Base-by-base conservation (phyloP, 2,329 filamentous ascomycete species). In the Botrytis cinerea region DNA sequence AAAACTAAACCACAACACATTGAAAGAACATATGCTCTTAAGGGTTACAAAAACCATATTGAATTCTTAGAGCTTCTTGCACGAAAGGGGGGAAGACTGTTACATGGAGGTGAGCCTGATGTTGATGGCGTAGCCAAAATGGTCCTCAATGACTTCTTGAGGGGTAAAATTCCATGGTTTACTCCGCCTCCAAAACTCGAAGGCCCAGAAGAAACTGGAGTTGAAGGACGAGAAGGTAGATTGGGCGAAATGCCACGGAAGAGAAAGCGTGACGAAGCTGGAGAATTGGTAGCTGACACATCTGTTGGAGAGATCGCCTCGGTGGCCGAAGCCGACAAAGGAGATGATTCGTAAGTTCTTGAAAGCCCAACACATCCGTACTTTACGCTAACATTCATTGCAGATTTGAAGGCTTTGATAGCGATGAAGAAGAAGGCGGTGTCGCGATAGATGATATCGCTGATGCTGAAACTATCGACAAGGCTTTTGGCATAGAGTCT, bases 131-230 rank as follows among this genome's bases (percentile, higher is more conserved):
- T 97, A 66, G 96, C 96, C 1, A 97, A 97, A 83, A 97, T 97
- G 90, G 92, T 99, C 0, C 85, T 99, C 74, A 98, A 97, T 79
- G 96, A 99, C 81, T 99, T 98, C 81, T 89, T 98, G 80, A 86
- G 96, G 76, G 96, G 96, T 73, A 98, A 95, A 83, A 93, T 98
- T 40, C 96, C 96, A 1, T 99, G 97, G 96, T 99, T 94, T 80
- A 96, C 93, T 0, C 90, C 94, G 14, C 91, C 94, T 16, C 94
- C 95, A 2, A 83, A 86, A 22, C 80, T 83, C 5, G 88, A 88
- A 66, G 85, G 84, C 16, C 85, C 85, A 10, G 87, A 88, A 46
- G 85, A 84, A 22, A 83, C 84, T 46, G 78, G 78, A 35, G 83
- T 91, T n/a, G 89, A 91, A 75, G 93, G 93, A 8, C 89, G 94